A percentile compares a stretch with the other conserved stretches of the same genome.
These are phyloP conservation scores for Populus deltoides DNA, from an alignment of 345 rosid species.

Conservation along the genomic window DNA sequence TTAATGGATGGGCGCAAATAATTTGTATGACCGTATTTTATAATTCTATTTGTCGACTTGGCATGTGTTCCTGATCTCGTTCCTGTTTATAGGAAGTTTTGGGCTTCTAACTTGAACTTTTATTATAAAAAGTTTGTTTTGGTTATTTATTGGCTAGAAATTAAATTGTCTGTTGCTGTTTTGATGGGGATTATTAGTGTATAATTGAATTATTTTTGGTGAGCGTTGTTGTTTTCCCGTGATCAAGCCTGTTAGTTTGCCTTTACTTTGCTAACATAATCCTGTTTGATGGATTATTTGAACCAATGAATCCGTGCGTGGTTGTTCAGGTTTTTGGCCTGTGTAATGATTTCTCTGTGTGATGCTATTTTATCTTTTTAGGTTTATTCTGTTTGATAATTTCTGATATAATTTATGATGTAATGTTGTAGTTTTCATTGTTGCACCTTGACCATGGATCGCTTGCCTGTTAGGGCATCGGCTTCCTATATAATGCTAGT, in stretches of 20 bases:
- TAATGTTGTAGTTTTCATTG: background rate
- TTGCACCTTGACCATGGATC: background rate
- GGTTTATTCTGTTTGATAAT: background rate
- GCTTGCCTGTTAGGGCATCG: background rate
- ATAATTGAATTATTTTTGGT: background rate
- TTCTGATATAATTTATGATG: background rate
- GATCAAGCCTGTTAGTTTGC: background rate
- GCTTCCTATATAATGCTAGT: background rate
- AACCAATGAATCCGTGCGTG: background rate
- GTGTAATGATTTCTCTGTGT: background rate
- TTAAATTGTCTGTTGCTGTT: background rate
- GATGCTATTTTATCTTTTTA: background rate
- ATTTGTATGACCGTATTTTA: background rate
- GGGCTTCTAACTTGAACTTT: background rate
- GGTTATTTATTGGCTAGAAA: background rate
- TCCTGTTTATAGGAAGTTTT: conserved; percentile 12
- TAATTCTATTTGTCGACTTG: conserved; percentile 2
- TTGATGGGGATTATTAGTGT: background rate
- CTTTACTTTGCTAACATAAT: background rate
- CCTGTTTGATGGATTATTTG: background rate
- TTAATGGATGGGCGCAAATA: background rate
- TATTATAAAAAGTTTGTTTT: background rate
- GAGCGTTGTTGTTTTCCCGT: background rate
- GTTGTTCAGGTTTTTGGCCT: background rate
- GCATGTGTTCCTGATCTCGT: background rate